Conservation (phyloP, 768 basidiomycete genomes). For the Psilocybe sp. region DNA sequence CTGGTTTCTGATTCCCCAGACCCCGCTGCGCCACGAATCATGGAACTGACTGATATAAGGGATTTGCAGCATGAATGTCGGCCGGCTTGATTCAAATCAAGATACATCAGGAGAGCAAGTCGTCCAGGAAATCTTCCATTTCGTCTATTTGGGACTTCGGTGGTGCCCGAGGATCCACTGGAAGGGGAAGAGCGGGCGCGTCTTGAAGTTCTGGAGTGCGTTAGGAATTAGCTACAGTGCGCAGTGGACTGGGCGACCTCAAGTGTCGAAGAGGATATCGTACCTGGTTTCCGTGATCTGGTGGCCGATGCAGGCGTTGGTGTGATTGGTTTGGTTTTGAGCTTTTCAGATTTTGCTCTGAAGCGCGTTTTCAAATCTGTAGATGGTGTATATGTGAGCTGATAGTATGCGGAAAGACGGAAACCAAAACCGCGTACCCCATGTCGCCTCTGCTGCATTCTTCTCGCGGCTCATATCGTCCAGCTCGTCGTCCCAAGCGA, state of each 20-base stretch:
- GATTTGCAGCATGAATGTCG: not conserved
- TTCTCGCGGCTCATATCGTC: slow-evolving; percentile 71
- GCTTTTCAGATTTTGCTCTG: slow-evolving; percentile 49
- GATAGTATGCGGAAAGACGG: not conserved
- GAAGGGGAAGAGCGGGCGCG: slow-evolving; percentile 52
- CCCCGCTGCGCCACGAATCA: not conserved
- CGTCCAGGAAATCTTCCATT: slow-evolving; percentile 75
- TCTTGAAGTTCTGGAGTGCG: slow-evolving; percentile 24
- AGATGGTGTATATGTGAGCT: not conserved
- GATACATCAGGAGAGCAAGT: slow-evolving; percentile 36
- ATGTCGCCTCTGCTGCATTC: slow-evolving; percentile 67
- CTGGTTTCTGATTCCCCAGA: no score
- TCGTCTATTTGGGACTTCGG: slow-evolving; percentile 46
- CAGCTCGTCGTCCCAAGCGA: slow-evolving; percentile 68
- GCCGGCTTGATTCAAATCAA: not conserved
- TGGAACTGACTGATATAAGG: not conserved
- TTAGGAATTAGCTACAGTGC: not conserved
- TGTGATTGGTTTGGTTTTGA: slow-evolving; percentile 32
- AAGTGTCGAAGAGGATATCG: slow-evolving; percentile 8
- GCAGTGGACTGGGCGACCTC: not conserved
- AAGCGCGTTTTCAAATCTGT: slow-evolving; percentile 61
- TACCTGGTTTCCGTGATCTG: slow-evolving; percentile 39
- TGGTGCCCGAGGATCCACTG: slow-evolving; percentile 21
- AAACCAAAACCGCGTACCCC: slow-evolving; percentile 45
- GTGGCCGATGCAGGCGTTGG: slow-evolving; percentile 14